Base-by-base conservation (phyloP, 306 rosid species). In the Trichosanthes cucumerina region DNA sequence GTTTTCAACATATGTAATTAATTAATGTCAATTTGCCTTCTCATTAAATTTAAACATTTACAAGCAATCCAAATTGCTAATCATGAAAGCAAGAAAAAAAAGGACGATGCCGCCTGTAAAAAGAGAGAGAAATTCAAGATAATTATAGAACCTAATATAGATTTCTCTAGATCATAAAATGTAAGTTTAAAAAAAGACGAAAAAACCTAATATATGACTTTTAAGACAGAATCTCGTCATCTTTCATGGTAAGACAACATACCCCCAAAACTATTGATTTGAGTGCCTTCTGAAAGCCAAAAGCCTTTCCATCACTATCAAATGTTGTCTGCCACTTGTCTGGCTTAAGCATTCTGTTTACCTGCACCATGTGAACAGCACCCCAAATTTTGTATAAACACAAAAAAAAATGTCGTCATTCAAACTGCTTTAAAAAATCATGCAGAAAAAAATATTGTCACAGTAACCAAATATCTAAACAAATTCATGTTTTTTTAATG, bases 241-340 rank as follows among this genome's bases (percentile, higher is more conserved):
- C 38, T 41, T 24, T 46, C 53, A 75, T 19, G 38, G 41, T 80
- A 66, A 65, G 84, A 46, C 63, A 82, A 81, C 92, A 70, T 88
- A 93, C 98, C 96, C 98, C 98, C 79, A 91, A 68, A 73, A 88
- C 81, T 56, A 92, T 90, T 86, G 86, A 82, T 83, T 91, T 93
- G 68, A 93, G 94, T 78, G 98, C 91, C 89, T 93, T 93, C 64
- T 75, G 90, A 81, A 93, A 92, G 75, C 94, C 89, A 82, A 78
- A 83, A 78, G 86, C 88, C 88, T 84, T 93, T 64, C 98, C 98
- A 80, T 93, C 94, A 80, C 88, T 86, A 80, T 90, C 96, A 86
- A 90, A 89, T 82, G 91, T 74, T 52, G 94, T 83, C 81, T 88
- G 87, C 98, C 97, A 93, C 81, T 86, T 93, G 71, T 91, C 96